Evolutionary conservation across 2,329 filamentous ascomycete species (phyloP).

Genomic region (Fusarium globosum): DNA sequence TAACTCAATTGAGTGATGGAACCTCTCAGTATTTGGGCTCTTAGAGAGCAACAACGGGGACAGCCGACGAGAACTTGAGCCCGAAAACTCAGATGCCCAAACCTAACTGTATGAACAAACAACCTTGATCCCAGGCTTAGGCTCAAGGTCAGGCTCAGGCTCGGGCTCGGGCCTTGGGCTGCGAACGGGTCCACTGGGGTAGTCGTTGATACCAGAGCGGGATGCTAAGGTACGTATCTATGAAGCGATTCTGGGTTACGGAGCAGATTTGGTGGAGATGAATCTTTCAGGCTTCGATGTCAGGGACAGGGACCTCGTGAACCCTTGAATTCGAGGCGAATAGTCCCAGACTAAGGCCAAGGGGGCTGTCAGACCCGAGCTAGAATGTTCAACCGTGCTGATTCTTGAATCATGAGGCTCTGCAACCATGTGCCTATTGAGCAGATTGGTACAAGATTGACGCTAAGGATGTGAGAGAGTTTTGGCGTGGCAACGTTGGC

Average conservation of each 20-base stretch:
- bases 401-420: slow-evolving; percentile 43
- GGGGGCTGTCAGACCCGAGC: slow-evolving; percentile 22
- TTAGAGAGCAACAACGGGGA: slow-evolving; percentile 21
- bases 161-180: slow-evolving; percentile 22
- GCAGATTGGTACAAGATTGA: slow-evolving; percentile 7
- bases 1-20: slow-evolving; percentile 25
- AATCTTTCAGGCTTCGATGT: slow-evolving; percentile 24
- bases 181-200: slow-evolving; percentile 28
- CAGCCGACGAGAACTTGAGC: slow-evolving; percentile 22
- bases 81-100: slow-evolving; percentile 36
- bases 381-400: slow-evolving; percentile 20
- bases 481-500: slow-evolving; percentile 27
- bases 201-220: background rate
- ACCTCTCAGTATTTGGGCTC: slow-evolving; percentile 4
- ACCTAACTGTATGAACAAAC: slow-evolving; percentile 6
- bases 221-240: background rate
- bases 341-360: slow-evolving; percentile 13
- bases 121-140: slow-evolving; percentile 21
- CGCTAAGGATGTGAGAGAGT: background rate
- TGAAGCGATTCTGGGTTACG: background rate
- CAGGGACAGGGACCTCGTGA: slow-evolving; percentile 33
- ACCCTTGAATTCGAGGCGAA: slow-evolving; percentile 25
- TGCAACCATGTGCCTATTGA: slow-evolving; percentile 25
- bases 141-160: slow-evolving; percentile 2
- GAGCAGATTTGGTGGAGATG: slow-evolving; percentile 19